Evolutionary conservation across 371 early-diverging fungal genomes (phyloP).

Genomic region (Conidiobolus incongruus): DNA sequence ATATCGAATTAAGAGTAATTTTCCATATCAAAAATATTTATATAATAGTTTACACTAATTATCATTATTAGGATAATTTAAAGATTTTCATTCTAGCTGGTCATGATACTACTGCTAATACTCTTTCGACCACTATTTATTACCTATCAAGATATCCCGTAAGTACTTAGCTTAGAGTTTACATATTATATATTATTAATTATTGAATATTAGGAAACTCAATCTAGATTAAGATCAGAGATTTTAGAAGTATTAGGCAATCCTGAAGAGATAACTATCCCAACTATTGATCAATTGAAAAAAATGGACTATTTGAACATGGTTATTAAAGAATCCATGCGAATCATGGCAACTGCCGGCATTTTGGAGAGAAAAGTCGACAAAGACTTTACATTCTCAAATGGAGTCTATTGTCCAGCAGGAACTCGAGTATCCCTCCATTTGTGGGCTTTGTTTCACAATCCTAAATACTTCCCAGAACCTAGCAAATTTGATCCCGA

Average conservation of each 20-base stretch:
- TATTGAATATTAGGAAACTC: slow-evolving; percentile 15
- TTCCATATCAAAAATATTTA: too few relatives aligned
- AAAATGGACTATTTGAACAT: background rate
- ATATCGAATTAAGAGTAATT: too few relatives aligned
- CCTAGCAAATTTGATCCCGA: background rate
- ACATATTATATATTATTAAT: too few relatives aligned
- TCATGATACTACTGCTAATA: background rate
- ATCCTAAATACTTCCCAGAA: background rate
- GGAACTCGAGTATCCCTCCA: background rate
- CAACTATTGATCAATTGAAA: background rate
- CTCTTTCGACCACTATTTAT: background rate
- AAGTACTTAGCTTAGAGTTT: background rate
- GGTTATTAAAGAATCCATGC: slow-evolving; percentile 2
- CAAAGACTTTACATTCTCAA: background rate
- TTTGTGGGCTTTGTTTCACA: background rate
- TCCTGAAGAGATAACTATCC: background rate
- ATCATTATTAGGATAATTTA: too few relatives aligned
- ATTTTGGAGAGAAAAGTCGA: background rate
- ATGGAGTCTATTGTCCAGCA: background rate
- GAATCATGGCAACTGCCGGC: background rate
- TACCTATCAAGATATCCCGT: background rate
- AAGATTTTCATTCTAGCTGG: background rate
- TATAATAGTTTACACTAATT: too few relatives aligned
- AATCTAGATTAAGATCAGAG: slow-evolving; percentile 17
- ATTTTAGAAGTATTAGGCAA: slow-evolving; percentile 6